Evolutionary conservation across 257 asterid species (phyloP).

Genomic region (Verbascum thapsus): DNA sequence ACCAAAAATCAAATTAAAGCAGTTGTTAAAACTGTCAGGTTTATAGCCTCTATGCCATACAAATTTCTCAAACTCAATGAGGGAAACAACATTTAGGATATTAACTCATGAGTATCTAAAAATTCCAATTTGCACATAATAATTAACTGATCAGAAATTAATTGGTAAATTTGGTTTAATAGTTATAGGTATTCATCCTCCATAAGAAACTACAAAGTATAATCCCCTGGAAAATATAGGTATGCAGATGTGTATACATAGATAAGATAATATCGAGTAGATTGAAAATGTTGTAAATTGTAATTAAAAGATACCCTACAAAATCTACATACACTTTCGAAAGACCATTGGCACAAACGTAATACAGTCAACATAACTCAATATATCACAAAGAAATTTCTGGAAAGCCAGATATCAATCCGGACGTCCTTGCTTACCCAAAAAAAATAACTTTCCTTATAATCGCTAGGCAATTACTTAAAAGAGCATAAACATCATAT

Average conservation of each 20-base stretch:
- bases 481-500: slow-evolving; percentile 18
- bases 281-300: neutral
- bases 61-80: neutral
- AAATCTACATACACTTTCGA: neutral
- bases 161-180: neutral
- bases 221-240: slow-evolving; percentile 16
- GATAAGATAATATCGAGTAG: neutral
- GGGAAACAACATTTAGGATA: neutral
- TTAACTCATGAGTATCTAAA: slow-evolving; percentile 4
- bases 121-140: slow-evolving; percentile 4
- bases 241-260: slow-evolving; percentile 8
- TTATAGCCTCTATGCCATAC: neutral
- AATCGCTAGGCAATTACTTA: neutral
- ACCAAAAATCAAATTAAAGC: neutral
- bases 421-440: neutral
- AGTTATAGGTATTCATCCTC: slow-evolving; percentile 3
- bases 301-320: neutral
- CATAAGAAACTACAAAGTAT: slow-evolving; percentile 6
- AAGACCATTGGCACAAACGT: neutral
- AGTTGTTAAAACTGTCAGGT: slow-evolving; percentile 3
- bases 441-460: neutral
- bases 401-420: neutral
- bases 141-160: slow-evolving; percentile 5
- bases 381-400: neutral
- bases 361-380: slow-evolving; percentile 4